Evolutionary conservation across 2,329 filamentous ascomycete genomes (phyloP).

Genomic region (Aspergillus hiratsukae): DNA sequence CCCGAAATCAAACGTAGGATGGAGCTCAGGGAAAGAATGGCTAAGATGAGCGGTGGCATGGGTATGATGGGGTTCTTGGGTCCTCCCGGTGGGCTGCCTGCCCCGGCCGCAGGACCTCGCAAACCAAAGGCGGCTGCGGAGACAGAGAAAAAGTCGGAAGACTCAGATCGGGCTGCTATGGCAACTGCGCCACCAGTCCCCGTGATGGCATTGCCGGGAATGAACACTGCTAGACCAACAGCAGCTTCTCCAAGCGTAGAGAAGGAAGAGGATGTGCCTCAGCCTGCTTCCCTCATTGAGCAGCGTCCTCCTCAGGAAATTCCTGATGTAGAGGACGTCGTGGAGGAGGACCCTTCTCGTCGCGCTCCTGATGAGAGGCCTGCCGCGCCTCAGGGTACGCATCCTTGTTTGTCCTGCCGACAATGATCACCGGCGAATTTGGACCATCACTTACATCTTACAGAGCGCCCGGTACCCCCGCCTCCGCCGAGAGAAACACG

Average conservation of each 20-base stretch:
- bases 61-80: constrained; percentile 94
- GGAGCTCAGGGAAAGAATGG: constrained; percentile 91
- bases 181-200: constrained; percentile 44
- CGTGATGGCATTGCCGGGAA: constrained; percentile 64
- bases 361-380: constrained; percentile 40
- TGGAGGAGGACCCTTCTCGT: constrained; percentile 29
- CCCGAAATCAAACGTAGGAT: constrained; percentile 80
- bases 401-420: background rate
- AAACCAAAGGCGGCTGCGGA: constrained; percentile 47
- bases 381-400: constrained; percentile 50
- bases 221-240: constrained; percentile 51
- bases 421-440: background rate
- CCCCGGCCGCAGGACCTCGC: constrained; percentile 34
- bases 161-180: constrained; percentile 28
- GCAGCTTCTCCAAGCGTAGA: constrained; percentile 43
- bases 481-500: constrained; percentile 40
- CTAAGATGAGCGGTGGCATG: constrained; percentile 97
- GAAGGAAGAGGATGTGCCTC: constrained; percentile 49
- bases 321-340: constrained; percentile 52
- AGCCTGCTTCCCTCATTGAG: constrained; percentile 39
- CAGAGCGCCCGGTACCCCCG: constrained; percentile 44
- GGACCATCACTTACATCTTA: constrained; percentile 2
- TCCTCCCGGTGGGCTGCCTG: constrained; percentile 57
- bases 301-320: constrained; percentile 44
- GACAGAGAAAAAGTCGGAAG: constrained; percentile 29